phyloP scores from a whole-genome alignment of 208 protist species.

The Acanthamoeba rhysodes region DNA sequence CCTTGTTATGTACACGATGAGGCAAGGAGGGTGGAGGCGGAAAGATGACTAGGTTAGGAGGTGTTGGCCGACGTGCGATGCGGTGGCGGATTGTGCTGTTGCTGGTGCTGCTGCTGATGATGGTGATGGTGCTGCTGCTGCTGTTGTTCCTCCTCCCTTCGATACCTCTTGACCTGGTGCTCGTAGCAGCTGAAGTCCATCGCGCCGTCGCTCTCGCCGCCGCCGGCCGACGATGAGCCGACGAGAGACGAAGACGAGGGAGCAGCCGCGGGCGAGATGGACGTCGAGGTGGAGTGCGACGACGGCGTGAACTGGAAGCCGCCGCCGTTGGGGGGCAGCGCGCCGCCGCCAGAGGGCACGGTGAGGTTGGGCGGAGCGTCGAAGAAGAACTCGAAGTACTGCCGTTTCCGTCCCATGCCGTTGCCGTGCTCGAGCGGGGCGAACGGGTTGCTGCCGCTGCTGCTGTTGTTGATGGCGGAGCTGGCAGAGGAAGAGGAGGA shows the following conservation, averaged over 20 bases:
- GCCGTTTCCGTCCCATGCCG: neutral
- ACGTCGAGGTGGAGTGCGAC: constrained; percentile 29
- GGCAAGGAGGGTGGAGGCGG: too few species aligned
- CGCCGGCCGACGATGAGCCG: neutral
- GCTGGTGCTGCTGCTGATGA: too few species aligned
- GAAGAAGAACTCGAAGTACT: constrained; percentile 73
- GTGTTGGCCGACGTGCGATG: too few species aligned
- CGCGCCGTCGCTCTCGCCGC: constrained; percentile 15
- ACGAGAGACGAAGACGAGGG: neutral
- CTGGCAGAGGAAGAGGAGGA: neutral
- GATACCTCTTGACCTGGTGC: constrained; percentile 44
- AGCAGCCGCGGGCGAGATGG: neutral
- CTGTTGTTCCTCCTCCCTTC: constrained; percentile 21
- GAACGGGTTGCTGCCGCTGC: neutral
- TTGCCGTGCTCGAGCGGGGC: neutral
- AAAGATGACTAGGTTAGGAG: too few species aligned
- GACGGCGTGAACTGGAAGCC: constrained; percentile 28
- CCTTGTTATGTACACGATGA: too few species aligned
- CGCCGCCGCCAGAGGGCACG: neutral
- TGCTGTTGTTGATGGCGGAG: neutral
- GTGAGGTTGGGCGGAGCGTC: constrained; percentile 18
- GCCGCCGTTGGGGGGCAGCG: neutral
- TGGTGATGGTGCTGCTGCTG: neutral
- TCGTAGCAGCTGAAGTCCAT: constrained; percentile 74
- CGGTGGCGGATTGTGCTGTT: neutral